phyloP scores from a whole-genome alignment of 2,329 filamentous ascomycete species.

The Dryadomyces quercivorus region DNA sequence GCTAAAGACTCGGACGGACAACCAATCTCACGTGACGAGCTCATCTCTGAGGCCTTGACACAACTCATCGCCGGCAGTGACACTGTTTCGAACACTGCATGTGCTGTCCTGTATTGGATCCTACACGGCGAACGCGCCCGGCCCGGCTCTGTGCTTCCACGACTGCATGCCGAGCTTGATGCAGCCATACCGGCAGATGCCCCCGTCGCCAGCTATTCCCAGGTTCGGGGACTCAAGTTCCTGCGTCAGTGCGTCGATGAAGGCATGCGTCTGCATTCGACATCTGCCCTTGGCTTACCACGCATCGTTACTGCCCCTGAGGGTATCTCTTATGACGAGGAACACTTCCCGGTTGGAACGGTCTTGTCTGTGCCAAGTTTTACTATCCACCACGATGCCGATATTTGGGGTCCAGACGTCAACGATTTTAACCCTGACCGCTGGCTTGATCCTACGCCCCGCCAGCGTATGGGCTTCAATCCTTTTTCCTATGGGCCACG shows the following conservation, averaged over 20 bases:
- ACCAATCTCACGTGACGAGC: conserved; percentile 6
- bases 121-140: conserved; percentile 8
- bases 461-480: conserved; percentile 9
- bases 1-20: conserved; percentile 5
- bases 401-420: conserved; percentile 17
- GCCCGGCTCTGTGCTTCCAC: conserved; percentile 5
- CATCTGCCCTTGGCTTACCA: conserved; percentile 9
- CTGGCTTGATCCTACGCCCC: conserved; percentile 11
- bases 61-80: conserved; percentile 11
- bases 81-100: conserved; percentile 11
- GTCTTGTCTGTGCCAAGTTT: conserved; percentile 9
- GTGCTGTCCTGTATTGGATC: conserved; percentile 10
- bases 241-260: conserved; percentile 10
- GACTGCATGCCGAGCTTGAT: conserved; percentile 9
- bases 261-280: conserved; percentile 10
- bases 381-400: conserved; percentile 9
- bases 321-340: conserved; percentile 2
- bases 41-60: conserved; percentile 9
- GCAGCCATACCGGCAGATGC: conserved; percentile 2
- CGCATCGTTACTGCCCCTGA: conserved; percentile 9
- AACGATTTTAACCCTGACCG: conserved; percentile 15
- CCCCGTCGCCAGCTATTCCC: conserved; percentile 1
- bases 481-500: conserved; percentile 9
- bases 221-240: conserved; percentile 6
- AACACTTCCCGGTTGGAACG: conserved; percentile 8